Base-by-base conservation (phyloP, 1,284 basidiomycete genomes). In the Sanguinoderma infundibulare region DNA sequence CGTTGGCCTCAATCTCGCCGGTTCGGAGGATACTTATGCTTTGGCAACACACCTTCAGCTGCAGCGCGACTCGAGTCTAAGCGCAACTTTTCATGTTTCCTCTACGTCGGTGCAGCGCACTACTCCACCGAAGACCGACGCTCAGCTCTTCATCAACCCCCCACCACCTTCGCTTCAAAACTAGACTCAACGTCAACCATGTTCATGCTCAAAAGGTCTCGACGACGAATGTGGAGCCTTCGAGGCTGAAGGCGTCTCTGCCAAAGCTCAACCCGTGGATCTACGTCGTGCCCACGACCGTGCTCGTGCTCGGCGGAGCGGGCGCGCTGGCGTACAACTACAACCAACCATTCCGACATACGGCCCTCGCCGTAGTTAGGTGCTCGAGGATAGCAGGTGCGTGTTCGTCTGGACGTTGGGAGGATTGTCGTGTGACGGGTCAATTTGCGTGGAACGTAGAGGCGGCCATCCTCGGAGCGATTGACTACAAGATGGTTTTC, bases 401-500 rank as follows among this genome's bases (percentile, higher is more conserved):
- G 82, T 76, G 39, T 2, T 34, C 32, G 49, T 56, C 53, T 44
- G 42, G 34, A 22, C 20, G 26, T 12, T 49, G 36, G 42, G 8
- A 17, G 44, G 17, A 32, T 22, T 32, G 20, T 64, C 53, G 58
- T 54, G 22, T 28, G 39, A 36, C 24, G 26, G n/a, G 51, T 10
- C 7, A 14, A 20, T 15, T 8, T 12, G 14, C n/a, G 15, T 35
- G n/a, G n/a, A 38, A 26, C 52, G 15, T 64, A 88, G 86, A 77
- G 67, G 89, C 90, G 17, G 87, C 89, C 17, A 73, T 89, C 14
- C 72, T 81, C 7, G 83, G 87, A 38, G 90, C 89, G 3, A 78
- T 94, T 56, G 95, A 98, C 75, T 98, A 98, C 79, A 97, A 97
- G 76, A 72, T 76, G 65, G 90, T 89, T 5, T 89, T 97, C 75